Evolutionary conservation across 148 eudicot species (phyloP).

Genomic region (Agrostemma githago): DNA sequence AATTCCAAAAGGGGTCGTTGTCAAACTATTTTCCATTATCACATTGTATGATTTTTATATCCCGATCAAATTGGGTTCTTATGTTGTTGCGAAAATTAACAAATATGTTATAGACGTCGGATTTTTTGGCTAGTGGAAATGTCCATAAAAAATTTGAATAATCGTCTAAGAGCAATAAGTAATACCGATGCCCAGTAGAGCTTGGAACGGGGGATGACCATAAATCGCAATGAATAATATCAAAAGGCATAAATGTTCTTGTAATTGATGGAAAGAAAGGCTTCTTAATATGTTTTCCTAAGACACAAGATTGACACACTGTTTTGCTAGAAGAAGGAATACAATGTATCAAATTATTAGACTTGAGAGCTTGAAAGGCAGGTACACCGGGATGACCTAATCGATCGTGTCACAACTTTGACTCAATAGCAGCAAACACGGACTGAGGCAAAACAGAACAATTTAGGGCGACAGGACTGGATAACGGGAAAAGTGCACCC

Average conservation of each 20-base stretch:
- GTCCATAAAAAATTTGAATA: neutral
- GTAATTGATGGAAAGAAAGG: neutral
- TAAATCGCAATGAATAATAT: neutral
- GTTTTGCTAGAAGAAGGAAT: neutral
- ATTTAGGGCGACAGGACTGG: neutral
- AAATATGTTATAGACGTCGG: neutral
- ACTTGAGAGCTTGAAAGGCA: neutral
- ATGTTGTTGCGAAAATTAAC: neutral
- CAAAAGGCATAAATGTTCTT: neutral
- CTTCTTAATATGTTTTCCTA: neutral
- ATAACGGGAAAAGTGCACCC: neutral
- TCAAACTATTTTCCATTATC: neutral
- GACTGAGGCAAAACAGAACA: slow-evolving; percentile 4
- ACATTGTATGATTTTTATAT: neutral
- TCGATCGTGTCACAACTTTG: neutral
- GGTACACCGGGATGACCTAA: neutral
- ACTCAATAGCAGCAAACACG: neutral
- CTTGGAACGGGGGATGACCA: neutral
- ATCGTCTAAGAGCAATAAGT: neutral
- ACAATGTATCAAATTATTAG: neutral
- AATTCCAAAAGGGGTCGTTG: neutral
- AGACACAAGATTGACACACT: neutral
- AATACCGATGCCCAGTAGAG: neutral
- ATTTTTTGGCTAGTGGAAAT: neutral
- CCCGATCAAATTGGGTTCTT: neutral